These are phyloP conservation scores for Solanum chilense DNA, from an alignment of 257 asterid species.

Conservation along the genomic window DNA sequence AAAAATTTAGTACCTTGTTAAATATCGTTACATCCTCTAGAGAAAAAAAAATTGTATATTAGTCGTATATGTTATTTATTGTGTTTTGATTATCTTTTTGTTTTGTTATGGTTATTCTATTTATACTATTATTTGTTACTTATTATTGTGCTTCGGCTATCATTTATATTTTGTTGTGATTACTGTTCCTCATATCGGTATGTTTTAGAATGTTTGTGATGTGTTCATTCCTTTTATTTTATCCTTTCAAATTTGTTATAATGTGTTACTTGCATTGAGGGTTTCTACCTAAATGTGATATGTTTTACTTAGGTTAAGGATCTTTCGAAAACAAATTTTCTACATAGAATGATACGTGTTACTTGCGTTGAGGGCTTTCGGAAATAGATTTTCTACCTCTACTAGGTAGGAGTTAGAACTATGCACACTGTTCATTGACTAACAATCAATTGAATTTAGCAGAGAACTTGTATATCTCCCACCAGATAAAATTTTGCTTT, in stretches of 20 bases:
- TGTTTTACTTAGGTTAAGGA: too few relatives aligned
- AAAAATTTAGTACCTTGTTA: too few relatives aligned
- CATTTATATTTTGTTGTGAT: too few relatives aligned
- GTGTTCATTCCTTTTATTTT: background rate
- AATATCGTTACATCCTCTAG: fast-evolving
- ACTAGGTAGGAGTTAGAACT: background rate
- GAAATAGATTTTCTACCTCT: background rate
- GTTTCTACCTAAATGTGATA: background rate
- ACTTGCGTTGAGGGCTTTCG: background rate
- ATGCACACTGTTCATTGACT: background rate
- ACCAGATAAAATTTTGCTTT: background rate
- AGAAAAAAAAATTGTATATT: fast-evolving
- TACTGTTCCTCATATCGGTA: fast-evolving
- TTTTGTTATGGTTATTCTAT: too few relatives aligned
- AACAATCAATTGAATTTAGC: background rate
- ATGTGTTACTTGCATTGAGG: too few relatives aligned
- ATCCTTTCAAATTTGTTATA: background rate
- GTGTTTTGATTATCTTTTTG: too few relatives aligned
- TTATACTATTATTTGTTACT: fast-evolving
- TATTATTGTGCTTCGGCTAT: background rate
- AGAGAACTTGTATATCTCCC: background rate
- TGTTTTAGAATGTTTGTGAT: background rate
- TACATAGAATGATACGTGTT: background rate
- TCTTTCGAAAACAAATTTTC: background rate
- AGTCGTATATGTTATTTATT: too few relatives aligned